Percentiles rank a stretch among this genome's conserved stretches.
Conservation (phyloP, 768 basidiomycete species). For the Russula virescens region DNA sequence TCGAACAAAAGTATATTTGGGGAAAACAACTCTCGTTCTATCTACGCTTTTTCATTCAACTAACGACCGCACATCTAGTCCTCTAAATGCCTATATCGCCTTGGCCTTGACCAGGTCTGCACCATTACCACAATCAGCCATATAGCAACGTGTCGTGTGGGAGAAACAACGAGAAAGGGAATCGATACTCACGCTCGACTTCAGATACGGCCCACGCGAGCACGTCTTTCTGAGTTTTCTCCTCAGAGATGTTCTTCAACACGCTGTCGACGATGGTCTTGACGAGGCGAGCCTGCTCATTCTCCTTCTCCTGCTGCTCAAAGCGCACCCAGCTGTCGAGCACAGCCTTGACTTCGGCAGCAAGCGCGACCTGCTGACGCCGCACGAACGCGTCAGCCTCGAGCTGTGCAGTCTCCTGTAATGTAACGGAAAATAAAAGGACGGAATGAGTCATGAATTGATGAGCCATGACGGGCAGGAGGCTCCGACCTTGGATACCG, state of each 20-base stretch:
- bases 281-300: conserved; percentile 89
- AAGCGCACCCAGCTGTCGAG: conserved; percentile 98
- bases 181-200: conserved; percentile 79
- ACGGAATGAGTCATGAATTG: not conserved
- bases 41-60: conserved; percentile 19
- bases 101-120: conserved; percentile 88
- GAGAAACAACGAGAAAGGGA: not conserved
- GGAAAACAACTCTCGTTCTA: conserved; percentile 8
- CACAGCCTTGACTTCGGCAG: conserved; percentile 86
- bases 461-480: not conserved
- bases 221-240: conserved; percentile 85
- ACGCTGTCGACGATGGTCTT: conserved; percentile 87
- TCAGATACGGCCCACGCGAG: conserved; percentile 74
- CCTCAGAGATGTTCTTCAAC: conserved; percentile 72
- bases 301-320: conserved; percentile 95
- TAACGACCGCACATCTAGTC: not conserved
- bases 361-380: conserved; percentile 80
- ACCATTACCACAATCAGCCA: not conserved
- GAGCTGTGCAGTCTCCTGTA: conserved; percentile 83
- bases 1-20: conserved; percentile 16
- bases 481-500: conserved; percentile 73
- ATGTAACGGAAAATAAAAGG: not conserved
- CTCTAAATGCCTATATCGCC: conserved; percentile 55
- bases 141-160: not conserved
- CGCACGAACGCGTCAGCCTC: conserved; percentile 89